Evolutionary conservation across 441 rosid genomes (phyloP).

Genomic region (Brassica hybrid): DNA sequence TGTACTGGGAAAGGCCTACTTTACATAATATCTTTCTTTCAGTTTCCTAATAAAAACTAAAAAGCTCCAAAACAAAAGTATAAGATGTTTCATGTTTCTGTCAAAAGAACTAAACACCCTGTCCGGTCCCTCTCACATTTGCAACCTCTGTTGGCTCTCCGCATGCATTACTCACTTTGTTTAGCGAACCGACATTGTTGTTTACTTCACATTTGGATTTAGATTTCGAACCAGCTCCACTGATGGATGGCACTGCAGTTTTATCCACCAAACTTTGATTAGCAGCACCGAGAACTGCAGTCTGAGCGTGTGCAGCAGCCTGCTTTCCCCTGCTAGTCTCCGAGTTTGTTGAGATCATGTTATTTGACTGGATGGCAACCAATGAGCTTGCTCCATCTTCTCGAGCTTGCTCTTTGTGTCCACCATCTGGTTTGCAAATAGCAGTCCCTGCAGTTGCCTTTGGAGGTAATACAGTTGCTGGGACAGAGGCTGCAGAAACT

Average conservation of each 20-base stretch:
- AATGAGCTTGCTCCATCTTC: slow-evolving; percentile 40
- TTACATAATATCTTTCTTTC: slow-evolving; percentile 32
- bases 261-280: slow-evolving; percentile 23
- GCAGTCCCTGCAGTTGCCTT: slow-evolving; percentile 44
- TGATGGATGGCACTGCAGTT: slow-evolving; percentile 22
- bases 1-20: slow-evolving; percentile 26
- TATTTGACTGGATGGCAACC: slow-evolving; percentile 36
- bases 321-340: slow-evolving; percentile 42
- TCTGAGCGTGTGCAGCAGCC: slow-evolving; percentile 32
- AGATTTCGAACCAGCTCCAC: slow-evolving; percentile 11
- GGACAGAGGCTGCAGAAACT: slow-evolving; percentile 40
- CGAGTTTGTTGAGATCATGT: slow-evolving; percentile 31
- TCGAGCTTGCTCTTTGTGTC: slow-evolving; percentile 41
- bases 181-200: slow-evolving; percentile 11
- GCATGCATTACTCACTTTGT: slow-evolving; percentile 23
- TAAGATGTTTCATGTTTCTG: not conserved
- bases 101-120: slow-evolving; percentile 38
- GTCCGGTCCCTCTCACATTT: slow-evolving; percentile 38
- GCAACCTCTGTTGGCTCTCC: slow-evolving; percentile 43
- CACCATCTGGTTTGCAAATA: slow-evolving; percentile 41
- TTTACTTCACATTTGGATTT: slow-evolving; percentile 29
- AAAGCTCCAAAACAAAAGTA: slow-evolving; percentile 23
- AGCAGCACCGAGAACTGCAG: slow-evolving; percentile 22
- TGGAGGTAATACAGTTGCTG: slow-evolving; percentile 41
- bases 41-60: slow-evolving; percentile 17